These are phyloP conservation scores for Citrus sp. DNA, from an alignment of 345 rosid species.

Conservation along the genomic window DNA sequence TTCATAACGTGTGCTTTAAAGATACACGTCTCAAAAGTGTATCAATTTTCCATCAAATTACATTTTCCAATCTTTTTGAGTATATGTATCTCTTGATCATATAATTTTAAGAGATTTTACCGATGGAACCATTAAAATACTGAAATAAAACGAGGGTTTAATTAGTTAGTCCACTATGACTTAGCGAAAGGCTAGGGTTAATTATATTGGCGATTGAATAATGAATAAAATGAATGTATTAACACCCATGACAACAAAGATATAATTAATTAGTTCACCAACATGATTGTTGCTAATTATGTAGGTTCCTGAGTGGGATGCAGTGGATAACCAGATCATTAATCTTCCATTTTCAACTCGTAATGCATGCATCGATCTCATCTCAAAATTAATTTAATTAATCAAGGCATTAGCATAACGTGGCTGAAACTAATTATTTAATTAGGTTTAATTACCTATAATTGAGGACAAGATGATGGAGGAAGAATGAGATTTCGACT, in stretches of 20 bases:
- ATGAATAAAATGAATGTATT: not conserved
- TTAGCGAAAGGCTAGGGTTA: not conserved
- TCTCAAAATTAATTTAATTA: not conserved
- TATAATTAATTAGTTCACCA: not conserved
- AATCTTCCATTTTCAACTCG: conserved; percentile 1
- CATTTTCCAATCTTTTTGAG: no score
- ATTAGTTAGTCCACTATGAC: not conserved
- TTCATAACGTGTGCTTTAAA: not conserved
- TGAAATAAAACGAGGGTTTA: not conserved
- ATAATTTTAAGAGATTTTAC: no score
- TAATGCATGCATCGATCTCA: not conserved
- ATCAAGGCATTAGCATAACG: not conserved
- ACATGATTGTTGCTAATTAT: conserved; percentile 6
- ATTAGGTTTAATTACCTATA: conserved; percentile 43
- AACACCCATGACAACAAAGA: no score
- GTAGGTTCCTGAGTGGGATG: conserved; percentile 31
- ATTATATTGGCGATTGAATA: not conserved
- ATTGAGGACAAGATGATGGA: conserved; percentile 83
- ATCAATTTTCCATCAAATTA: no score
- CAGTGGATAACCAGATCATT: not conserved
- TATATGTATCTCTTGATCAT: no score
- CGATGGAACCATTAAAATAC: not conserved
- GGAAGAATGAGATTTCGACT: conserved; percentile 65
- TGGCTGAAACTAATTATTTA: not conserved
- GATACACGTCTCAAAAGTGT: not conserved